phyloP scores from a whole-genome alignment of 148 eudicot species.

The Fagopyrum homotropicum region DNA sequence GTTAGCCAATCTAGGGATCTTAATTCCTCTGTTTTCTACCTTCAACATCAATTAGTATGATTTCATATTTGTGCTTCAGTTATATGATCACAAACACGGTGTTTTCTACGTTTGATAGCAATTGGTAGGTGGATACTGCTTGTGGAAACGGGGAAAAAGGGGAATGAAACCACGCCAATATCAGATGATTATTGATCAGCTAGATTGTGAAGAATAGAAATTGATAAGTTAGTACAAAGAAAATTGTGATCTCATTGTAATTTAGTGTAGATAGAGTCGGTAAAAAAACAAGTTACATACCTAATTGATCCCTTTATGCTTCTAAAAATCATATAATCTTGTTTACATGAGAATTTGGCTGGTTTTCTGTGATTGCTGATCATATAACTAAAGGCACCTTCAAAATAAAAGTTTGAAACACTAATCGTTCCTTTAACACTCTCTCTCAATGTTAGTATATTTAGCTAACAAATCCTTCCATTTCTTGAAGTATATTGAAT shows the following conservation, averaged over 20 bases:
- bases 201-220: not conserved
- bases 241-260: not conserved
- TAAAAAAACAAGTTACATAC: not conserved
- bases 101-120: not conserved
- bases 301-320: not conserved
- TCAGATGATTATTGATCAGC: not conserved
- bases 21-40: not conserved
- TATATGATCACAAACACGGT: not conserved
- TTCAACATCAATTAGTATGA: not conserved
- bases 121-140: not conserved
- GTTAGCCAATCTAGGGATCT: not conserved
- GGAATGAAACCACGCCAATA: not conserved
- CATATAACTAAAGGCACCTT: not conserved
- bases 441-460: not conserved
- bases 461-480: not conserved
- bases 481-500: not conserved
- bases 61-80: too few species aligned
- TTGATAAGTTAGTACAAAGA: not conserved
- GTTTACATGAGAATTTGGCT: not conserved
- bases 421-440: not conserved
- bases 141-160: not conserved
- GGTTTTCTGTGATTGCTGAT: not conserved
- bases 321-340: not conserved
- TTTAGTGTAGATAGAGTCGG: not conserved
- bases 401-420: not conserved